Base-by-base conservation (phyloP, 768 basidiomycete genomes). In the Strobilomyces confusus region DNA sequence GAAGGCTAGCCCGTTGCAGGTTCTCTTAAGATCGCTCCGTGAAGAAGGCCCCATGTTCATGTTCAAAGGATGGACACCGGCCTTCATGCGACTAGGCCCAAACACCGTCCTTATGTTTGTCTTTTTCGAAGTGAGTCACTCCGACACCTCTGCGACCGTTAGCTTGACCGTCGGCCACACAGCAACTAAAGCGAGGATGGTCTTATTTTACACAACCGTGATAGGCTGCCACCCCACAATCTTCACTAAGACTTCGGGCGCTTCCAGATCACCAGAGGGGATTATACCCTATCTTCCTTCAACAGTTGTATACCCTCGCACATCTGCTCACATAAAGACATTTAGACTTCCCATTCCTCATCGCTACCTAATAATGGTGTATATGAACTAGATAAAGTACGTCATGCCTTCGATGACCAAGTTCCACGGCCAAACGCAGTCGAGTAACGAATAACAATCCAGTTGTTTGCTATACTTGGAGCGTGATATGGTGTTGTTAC, bases 61-160 rank as follows among this genome's bases (percentile, higher is more conserved):
- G 49, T 89, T 93, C 71, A 92, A 89, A 67, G 91, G 91, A 32
- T 93, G 91, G 91, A 88, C 88, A 17, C 91, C 91, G 3, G 87
- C 91, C 9, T 93, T 91, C 70, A 81, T 87, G 60, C 83, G 91
- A 44, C 71, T 93, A 40, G 89, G 86, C 26, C 90, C 90, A 2
- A 91, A 92, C 65, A 92, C 91, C 1, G 77, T 93, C 32, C 73
- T 92, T 5, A 79, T 92, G 71, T 93, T 91, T 69, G 84, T 92
- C 44, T 90, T 91, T 71, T 86, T 86, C 58, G 90, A 92, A 75
- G 89, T 87, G 58, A 45, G 74, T 50, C n/a, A 32, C 22, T 15
- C 38, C 30, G 23, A 54, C 26, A 48, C 14, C 55, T 43, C 22
- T 9, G 2, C 1, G 9, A 30, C 25, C 17, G 29, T 22, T 40